Percentiles rank a stretch among this genome's conserved stretches.
Evolutionary conservation across 139 green algal genomes (phyloP).

Genomic region (Picochlorum sp.): DNA sequence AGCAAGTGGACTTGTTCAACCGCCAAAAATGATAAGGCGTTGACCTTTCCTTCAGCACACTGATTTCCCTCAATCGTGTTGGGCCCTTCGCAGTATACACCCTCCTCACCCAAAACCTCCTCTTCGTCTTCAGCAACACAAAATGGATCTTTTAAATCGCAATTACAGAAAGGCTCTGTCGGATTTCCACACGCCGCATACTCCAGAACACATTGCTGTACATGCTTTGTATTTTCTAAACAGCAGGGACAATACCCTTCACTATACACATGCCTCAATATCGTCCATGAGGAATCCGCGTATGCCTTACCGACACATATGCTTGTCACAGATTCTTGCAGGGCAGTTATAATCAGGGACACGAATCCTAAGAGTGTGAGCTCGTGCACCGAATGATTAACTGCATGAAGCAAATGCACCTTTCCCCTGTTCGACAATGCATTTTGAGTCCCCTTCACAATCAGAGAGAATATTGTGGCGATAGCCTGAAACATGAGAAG

Average conservation of each 20-base stretch:
- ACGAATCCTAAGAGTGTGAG: slow-evolving; percentile 5
- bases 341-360: slow-evolving; percentile 4
- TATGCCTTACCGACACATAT: not conserved
- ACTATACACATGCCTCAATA: not conserved
- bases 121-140: not conserved
- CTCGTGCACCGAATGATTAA: slow-evolving; percentile 5
- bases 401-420: not conserved
- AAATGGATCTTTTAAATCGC: not conserved
- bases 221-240: not conserved
- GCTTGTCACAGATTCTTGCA: slow-evolving; percentile 4
- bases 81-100: not conserved
- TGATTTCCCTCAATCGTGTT: not conserved
- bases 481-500: slow-evolving; percentile 1
- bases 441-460: not conserved
- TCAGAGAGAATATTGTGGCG: not conserved
- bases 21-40: slow-evolving; percentile 7
- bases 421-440: not conserved
- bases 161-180: slow-evolving; percentile 10
- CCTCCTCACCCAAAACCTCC: no score
- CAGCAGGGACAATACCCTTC: not conserved
- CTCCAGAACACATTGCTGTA: slow-evolving; percentile 5
- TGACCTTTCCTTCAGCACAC: not conserved
- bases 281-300: not conserved
- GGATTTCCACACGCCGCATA: slow-evolving; percentile 5
- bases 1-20: slow-evolving; percentile 13